Evolutionary conservation across 179 eudicot genomes (phyloP), one percentile per base, ranked within the genome.

Genomic region (Amaranthus tricolor): DNA sequence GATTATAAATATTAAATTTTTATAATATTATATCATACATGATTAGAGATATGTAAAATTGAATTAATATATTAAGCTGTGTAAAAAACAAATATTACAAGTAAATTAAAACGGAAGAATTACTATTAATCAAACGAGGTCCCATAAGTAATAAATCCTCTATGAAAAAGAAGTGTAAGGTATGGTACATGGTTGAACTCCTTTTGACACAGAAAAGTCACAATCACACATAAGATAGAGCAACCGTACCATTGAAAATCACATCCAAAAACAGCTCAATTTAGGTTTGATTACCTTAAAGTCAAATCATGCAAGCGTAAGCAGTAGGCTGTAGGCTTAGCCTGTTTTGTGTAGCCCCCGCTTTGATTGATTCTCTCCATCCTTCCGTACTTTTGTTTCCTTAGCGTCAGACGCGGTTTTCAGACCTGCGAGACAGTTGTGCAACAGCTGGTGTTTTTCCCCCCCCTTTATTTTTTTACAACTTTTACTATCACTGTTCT

Each of bases 381-480:
- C 8, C 2, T 9, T 68, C 58, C 58, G 71, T 68, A 68, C 58
- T 21, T 21, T 43, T 40, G 61, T 53, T 40, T 43, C 6, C 21
- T 1, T 3, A 62, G 31, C n/a, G 5, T 64, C 10, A 24, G 73
- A 87, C 90, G 90, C 90, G 90, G 83, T 83, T 81, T 77, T 80
- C 78, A 53, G 81, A 71, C 54, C 71, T 76, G 87, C 81, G 51
- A 52, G 83, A 68, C 91, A 88, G 89, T 74, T 62, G 54, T 76
- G 82, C 82, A 79, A 75, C 83, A 88, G 91, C 91, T 88, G 89
- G 78, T 76, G 58, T 58, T 43, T 11, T n/a, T n/a, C n/a, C n/a
- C n/a, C n/a, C n/a, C n/a, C 8, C 52, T 62, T 45, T 1, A 9
- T 60, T 66, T 61, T 44, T 67, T 70, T 51, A 60, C 55, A 55